A percentile compares a stretch with the other conserved stretches of the same genome.
phyloP scores from a whole-genome alignment of 2,329 filamentous ascomycete species.

The Cryphonectria nitschkei region DNA sequence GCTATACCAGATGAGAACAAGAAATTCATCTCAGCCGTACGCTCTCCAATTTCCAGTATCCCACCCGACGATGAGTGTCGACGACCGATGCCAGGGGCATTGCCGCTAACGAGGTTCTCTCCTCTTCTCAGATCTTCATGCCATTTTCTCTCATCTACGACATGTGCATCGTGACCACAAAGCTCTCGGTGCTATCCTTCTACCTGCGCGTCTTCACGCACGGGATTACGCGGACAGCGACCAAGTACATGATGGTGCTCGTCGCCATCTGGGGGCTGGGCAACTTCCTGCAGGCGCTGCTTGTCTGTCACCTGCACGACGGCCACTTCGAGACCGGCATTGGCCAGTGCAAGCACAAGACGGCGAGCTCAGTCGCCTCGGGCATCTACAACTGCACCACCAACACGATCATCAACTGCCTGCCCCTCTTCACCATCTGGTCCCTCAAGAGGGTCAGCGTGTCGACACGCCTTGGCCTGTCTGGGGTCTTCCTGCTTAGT shows the following conservation, averaged over 20 bases:
- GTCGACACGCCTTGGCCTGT: slow-evolving; percentile 23
- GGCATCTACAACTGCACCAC: slow-evolving; percentile 44
- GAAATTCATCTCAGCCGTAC: slow-evolving; percentile 11
- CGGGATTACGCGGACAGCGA: slow-evolving; percentile 36
- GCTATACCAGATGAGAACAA: slow-evolving; percentile 33
- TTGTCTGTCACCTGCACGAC: slow-evolving; percentile 37
- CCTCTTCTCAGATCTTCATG: slow-evolving; percentile 38
- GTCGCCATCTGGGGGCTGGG: slow-evolving; percentile 35
- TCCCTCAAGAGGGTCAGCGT: slow-evolving; percentile 37
- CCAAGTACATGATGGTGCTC: slow-evolving; percentile 35
- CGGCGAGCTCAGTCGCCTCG: slow-evolving; percentile 41
- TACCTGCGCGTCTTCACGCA: slow-evolving; percentile 48
- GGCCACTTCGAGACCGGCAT: slow-evolving; percentile 32
- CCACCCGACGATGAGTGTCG: background rate
- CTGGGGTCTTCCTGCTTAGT: slow-evolving; percentile 21
- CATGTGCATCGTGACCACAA: slow-evolving; percentile 41
- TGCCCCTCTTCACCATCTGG: slow-evolving; percentile 46
- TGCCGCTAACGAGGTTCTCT: slow-evolving; percentile 6
- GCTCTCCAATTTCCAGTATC: background rate
- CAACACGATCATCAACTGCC: slow-evolving; percentile 43
- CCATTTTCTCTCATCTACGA: slow-evolving; percentile 44
- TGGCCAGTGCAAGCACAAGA: slow-evolving; percentile 24
- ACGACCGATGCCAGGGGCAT: background rate
- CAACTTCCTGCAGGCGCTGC: slow-evolving; percentile 35
- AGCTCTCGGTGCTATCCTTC: slow-evolving; percentile 47